Base-by-base conservation (phyloP, 2,329 filamentous ascomycete genomes). In the Bipolaris bicolor region DNA sequence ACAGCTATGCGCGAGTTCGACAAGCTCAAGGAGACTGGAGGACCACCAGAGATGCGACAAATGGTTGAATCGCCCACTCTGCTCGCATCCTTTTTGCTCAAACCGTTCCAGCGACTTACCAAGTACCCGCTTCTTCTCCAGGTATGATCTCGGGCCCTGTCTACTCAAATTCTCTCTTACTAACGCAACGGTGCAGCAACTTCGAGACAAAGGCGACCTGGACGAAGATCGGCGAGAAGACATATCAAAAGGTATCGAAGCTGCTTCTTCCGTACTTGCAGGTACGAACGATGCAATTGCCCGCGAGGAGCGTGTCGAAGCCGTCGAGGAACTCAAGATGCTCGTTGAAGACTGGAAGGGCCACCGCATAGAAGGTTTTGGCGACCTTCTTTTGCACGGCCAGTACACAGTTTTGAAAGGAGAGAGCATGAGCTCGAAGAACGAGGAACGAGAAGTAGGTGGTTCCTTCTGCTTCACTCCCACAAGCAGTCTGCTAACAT, bases 291-390 rank as follows among this genome's bases (percentile, higher is more conserved):
- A 93, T 56, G 94, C 93, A 4, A 92, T 99, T 43, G 90, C 96
- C 72, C 89, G 90, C 48, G 92, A 97, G 71, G 85, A 97, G 49
- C 83, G 96, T 50, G 86, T 90, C 47, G 90, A 95, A 70, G 92
- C 93, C 5, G 81, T 97, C 9, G 87, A 90, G 59, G 95, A 98
- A 58, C 83, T 99, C 24, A 88, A 89, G 58, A 80, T 79, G 52
- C 84, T 95, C 49, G 94, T 99, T 1, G 95, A 98, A 71, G 95
- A 99, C 75, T 99, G 95, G 95, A 98, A 97, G 77, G 91, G 90
- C 50, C 91, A 98, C 73, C 87, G 89, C 58, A 88, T 97, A 26
- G 90, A 96, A 60, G 87, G 90, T n/a, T 97, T 99, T 69, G 95
- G 95, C 39, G 90, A 92, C 52, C 81, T 99, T 18, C 82, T 99